Percentiles rank a stretch among this genome's conserved stretches.
phyloP scores from a whole-genome alignment of 2,329 filamentous ascomycete species.

The Zopfia rhizophila region DNA sequence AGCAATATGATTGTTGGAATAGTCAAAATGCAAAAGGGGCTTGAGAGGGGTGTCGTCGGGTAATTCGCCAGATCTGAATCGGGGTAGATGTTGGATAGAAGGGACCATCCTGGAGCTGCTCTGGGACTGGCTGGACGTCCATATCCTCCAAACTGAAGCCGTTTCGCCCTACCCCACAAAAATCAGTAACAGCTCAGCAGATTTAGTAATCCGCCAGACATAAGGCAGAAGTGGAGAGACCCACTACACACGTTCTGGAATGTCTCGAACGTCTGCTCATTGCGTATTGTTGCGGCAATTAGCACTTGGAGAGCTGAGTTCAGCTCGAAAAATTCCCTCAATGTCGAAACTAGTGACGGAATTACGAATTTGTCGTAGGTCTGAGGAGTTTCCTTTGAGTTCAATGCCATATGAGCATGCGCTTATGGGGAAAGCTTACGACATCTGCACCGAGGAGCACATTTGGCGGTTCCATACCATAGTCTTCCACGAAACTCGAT shows the following conservation, averaged over 20 bases:
- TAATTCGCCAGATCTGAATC: slow-evolving; percentile 66
- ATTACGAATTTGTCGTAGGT: slow-evolving; percentile 77
- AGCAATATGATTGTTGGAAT: slow-evolving; percentile 17
- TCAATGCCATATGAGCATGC: slow-evolving; percentile 24
- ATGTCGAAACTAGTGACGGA: slow-evolving; percentile 71
- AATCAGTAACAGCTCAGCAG: slow-evolving; percentile 43
- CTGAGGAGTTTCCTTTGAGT: slow-evolving; percentile 44
- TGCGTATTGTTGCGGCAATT: slow-evolving; percentile 77
- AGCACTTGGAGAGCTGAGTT: slow-evolving; percentile 68
- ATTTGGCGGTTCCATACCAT: slow-evolving; percentile 62
- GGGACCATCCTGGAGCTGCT: slow-evolving; percentile 65
- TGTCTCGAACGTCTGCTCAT: slow-evolving; percentile 72
- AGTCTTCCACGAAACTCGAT: slow-evolving; percentile 66
- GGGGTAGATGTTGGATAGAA: slow-evolving; percentile 71
- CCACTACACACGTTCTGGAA: slow-evolving; percentile 70
- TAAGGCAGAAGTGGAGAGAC: slow-evolving; percentile 46
- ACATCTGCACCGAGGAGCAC: slow-evolving; percentile 80
- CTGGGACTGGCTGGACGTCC: slow-evolving; percentile 42
- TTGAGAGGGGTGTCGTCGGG: slow-evolving; percentile 28
- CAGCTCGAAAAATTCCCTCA: slow-evolving; percentile 69
- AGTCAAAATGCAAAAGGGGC: slow-evolving; percentile 41
- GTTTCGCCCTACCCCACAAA: slow-evolving; percentile 53
- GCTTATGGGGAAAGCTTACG: slow-evolving; percentile 49
- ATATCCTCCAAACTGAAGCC: slow-evolving; percentile 46
- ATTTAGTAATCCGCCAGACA: slow-evolving; percentile 29